Evolutionary conservation across 345 rosid species (phyloP).

Genomic region (Lepidium aucheri): DNA sequence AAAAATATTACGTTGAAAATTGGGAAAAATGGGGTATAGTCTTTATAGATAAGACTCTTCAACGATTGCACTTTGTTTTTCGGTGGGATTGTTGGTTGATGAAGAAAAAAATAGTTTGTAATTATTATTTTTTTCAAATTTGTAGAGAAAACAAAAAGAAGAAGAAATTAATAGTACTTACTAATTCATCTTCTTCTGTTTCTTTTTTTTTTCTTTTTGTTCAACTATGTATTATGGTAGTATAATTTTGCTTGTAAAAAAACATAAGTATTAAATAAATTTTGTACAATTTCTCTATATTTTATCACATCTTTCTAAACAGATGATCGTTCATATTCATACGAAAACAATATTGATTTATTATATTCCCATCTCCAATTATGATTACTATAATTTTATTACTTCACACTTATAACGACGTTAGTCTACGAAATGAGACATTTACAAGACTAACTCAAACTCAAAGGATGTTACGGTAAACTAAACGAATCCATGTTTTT

Average conservation of each 20-base stretch:
- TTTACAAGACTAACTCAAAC: not conserved
- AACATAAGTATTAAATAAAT: not conserved
- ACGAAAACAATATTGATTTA: not conserved
- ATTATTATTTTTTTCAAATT: slow-evolving; percentile 30
- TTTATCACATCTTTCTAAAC: slow-evolving; percentile 26
- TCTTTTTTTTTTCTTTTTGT: not conserved
- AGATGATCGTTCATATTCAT: slow-evolving; percentile 21
- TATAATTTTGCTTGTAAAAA: slow-evolving; percentile 34
- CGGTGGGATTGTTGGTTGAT: slow-evolving; percentile 51
- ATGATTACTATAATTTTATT: not conserved
- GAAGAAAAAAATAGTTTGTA: slow-evolving; percentile 34
- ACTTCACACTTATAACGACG: slow-evolving; percentile 6
- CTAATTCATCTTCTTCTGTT: slow-evolving; percentile 20
- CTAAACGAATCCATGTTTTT: not conserved
- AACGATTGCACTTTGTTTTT: slow-evolving; percentile 54
- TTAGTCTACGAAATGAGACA: slow-evolving; percentile 1
- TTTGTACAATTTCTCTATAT: not conserved
- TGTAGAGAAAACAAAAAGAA: slow-evolving; percentile 30
- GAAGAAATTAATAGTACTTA: slow-evolving; percentile 17
- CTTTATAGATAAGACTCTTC: slow-evolving; percentile 26
- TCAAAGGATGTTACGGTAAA: not conserved
- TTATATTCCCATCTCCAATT: not conserved
- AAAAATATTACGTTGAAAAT: not conserved
- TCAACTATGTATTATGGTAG: not conserved
- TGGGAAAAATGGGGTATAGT: slow-evolving; percentile 10